Evolutionary conservation across 202 grass and related monocot species (phyloP), one percentile per base, ranked within the genome.

Genomic region (Dendrocalamus latiflorus): DNA sequence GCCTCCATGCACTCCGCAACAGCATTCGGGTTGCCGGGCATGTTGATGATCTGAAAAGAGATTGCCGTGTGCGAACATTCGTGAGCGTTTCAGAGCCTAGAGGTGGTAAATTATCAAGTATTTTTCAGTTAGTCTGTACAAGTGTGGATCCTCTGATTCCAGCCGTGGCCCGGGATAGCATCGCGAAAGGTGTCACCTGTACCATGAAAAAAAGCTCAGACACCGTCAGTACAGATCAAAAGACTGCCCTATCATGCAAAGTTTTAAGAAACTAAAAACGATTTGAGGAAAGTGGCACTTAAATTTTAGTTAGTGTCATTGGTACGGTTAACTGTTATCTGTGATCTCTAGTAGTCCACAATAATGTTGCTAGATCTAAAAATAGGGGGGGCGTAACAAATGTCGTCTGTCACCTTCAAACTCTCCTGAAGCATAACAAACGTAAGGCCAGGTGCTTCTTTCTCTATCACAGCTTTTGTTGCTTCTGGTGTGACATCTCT

Each of bases 401-500:
- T 17, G 20, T 1, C 13, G 3, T n/a, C 5, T 51, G 26, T 65
- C 75, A 98, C 93, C 93, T 98, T 98, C 58, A 98, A 87, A 55
- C 91, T 91, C 86, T 92, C 89, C 83, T 95, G 93, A 89, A 98
- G 89, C 93, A 98, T 98, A 60, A 90, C n/a, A n/a, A n/a, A n/a
- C n/a, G n/a, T n/a, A n/a, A n/a, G n/a, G n/a, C n/a, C n/a, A n/a
- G n/a, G n/a, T n/a, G n/a, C n/a, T n/a, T n/a, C n/a, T n/a, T n/a
- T n/a, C n/a, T n/a, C n/a, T n/a, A n/a, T n/a, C n/a, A n/a, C n/a
- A n/a, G n/a, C n/a, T n/a, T n/a, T n/a, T n/a, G n/a, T n/a, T n/a
- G n/a, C n/a, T n/a, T n/a, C n/a, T n/a, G n/a, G n/a, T n/a, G n/a
- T n/a, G n/a, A n/a, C n/a, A n/a, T n/a, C n/a, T n/a, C n/a, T n/a